Base-by-base conservation (phyloP, 495 filamentous ascomycete genomes). In the Xanthoparmelia taractica region DNA sequence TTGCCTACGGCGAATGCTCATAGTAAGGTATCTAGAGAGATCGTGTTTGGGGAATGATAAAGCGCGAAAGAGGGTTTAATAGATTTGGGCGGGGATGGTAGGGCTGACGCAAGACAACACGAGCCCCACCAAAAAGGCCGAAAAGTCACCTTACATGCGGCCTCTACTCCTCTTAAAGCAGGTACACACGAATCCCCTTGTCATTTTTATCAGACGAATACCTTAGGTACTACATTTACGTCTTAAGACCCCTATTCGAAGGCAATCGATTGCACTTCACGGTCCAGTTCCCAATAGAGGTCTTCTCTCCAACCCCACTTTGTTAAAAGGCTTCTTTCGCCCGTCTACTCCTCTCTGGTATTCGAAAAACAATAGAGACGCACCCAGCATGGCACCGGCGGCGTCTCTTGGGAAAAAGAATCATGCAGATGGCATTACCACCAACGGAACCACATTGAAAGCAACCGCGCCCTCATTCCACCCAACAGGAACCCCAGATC, bases 241-340 rank as follows among this genome's bases (percentile, higher is more conserved):
- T 18, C 47, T n/a, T 31, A 36, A 12, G 56, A 36, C 59, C 36
- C 48, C n/a, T n/a, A 38, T 61, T 31, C 8, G 27, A 65, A 59
- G 66, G 67, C 76, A 70, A 80, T 73, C 69, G 85, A 82, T 77
- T 87, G 85, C 84, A 85, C 83, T 87, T 87, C 84, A 80, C 76
- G 82, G 83, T 79, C 77, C 82, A 82, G 79, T 55, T 58, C 40
- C 31, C 37, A 7, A 33, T 4, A 43, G n/a, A n/a, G 38, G 25
- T 15, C 18, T 58, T 45, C 31, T 43, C 47, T 29, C 29, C 48
- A 17, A 1, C 25, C 25, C 48, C 48, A 52, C 48, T 29, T 23
- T 31, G 7, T 12, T 0, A 2, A 31, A 52, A 52, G 48, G 0
- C 23, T 25, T 2, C n/a, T 48, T n/a, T 25, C 33, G 15, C 34